phyloP scores from a whole-genome alignment of 2,329 filamentous ascomycete species.

The Colletotrichum zoysiae region DNA sequence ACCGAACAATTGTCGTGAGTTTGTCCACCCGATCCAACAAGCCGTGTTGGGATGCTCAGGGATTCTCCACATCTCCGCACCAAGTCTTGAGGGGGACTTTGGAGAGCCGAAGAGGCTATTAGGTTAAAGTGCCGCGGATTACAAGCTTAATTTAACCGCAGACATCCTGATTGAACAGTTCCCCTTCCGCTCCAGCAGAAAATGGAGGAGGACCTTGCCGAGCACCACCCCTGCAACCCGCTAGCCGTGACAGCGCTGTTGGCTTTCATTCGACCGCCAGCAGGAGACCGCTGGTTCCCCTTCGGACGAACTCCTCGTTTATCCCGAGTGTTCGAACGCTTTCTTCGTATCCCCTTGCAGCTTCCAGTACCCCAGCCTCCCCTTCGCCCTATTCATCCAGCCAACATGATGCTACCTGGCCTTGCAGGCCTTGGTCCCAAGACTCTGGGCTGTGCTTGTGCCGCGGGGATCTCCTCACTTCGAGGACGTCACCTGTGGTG shows the following conservation, averaged over 20 bases:
- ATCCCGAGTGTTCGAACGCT: not conserved
- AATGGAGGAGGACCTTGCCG: slow-evolving; percentile 27
- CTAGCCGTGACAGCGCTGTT: slow-evolving; percentile 31
- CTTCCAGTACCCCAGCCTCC: not conserved
- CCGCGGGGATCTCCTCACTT: slow-evolving; percentile 32
- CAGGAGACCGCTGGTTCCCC: slow-evolving; percentile 9
- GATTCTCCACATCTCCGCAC: slow-evolving; percentile 37
- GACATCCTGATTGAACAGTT: slow-evolving; percentile 39
- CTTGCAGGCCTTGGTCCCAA: slow-evolving; percentile 34
- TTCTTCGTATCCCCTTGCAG: not conserved
- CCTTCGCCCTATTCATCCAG: slow-evolving; percentile 9
- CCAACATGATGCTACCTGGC: slow-evolving; percentile 15
- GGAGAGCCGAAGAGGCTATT: slow-evolving; percentile 38
- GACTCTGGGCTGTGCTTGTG: slow-evolving; percentile 10
- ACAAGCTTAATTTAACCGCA: slow-evolving; percentile 40
- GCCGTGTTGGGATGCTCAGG: slow-evolving; percentile 11
- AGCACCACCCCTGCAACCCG: slow-evolving; percentile 19
- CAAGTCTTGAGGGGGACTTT: slow-evolving; percentile 26
- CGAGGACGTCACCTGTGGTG: slow-evolving; percentile 31
- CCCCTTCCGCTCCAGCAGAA: slow-evolving; percentile 25
- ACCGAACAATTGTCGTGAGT: not conserved
- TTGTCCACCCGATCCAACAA: not conserved
- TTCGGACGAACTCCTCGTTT: slow-evolving; percentile 26
- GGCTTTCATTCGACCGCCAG: slow-evolving; percentile 12
- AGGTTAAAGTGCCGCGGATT: slow-evolving; percentile 35